Evolutionary conservation across 495 filamentous ascomycete species (phyloP).

Genomic region (Aspergillus conjunctus): DNA sequence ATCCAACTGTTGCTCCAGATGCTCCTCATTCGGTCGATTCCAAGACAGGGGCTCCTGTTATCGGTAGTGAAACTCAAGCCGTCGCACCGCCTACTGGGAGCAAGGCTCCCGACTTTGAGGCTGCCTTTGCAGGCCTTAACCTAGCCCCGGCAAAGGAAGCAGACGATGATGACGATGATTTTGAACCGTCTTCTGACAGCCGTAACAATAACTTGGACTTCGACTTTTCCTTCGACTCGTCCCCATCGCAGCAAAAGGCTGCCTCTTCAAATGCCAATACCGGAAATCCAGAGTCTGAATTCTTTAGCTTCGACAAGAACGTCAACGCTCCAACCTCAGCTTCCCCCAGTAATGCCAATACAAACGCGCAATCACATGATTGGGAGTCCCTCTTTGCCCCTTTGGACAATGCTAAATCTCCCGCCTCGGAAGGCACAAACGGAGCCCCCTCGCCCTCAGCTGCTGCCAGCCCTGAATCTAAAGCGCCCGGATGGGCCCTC

Average conservation of each 20-base stretch:
- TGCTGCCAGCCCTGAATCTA: conserved; percentile 29
- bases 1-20: conserved; percentile 59
- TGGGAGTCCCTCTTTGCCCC: conserved; percentile 96
- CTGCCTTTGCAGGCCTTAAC: conserved; percentile 82
- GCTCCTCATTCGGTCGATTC: conserved; percentile 49
- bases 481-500: conserved; percentile 64
- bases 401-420: conserved; percentile 59
- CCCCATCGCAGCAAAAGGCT: conserved; percentile 35
- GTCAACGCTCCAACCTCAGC: conserved; percentile 49
- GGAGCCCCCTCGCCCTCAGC: conserved; percentile 18
- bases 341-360: conserved; percentile 30
- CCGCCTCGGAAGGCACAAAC: conserved; percentile 31
- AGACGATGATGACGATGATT: conserved; percentile 73
- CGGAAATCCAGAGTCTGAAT: conserved; percentile 36
- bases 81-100: conserved; percentile 31
- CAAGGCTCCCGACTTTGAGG: conserved; percentile 71
- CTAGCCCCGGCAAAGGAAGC: conserved; percentile 65
- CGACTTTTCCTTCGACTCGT: conserved; percentile 64
- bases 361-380: conserved; percentile 59
- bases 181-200: conserved; percentile 36
- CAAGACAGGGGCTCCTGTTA: conserved; percentile 44
- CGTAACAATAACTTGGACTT: conserved; percentile 60
- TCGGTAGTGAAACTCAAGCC: conserved; percentile 39
- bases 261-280: conserved; percentile 25
- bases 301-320: conserved; percentile 53